Base-by-base conservation (phyloP, 2,329 filamentous ascomycete genomes). In the Balansia obtecta region DNA sequence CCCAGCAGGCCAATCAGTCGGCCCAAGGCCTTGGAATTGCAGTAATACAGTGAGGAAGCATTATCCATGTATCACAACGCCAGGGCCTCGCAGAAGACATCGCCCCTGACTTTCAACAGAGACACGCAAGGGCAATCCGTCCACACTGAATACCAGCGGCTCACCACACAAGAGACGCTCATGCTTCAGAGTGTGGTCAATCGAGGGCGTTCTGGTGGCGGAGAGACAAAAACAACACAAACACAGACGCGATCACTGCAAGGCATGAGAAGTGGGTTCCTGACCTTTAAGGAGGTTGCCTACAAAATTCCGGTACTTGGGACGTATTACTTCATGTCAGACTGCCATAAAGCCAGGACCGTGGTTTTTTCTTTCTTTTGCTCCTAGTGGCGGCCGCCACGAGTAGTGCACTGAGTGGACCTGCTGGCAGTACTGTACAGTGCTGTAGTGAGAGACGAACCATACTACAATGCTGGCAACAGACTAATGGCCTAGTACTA, bases 91-190 rank as follows among this genome's bases (percentile, higher is more conserved):
- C 40, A 30, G 18, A 34, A 7, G 27, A 37, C 46, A 42, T 41
- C 49, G 49, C 39, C 50, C 48, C 48, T 44, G 50, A 50, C 50
- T 40, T 50, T 48, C 52, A 52, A 30, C 46, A 52, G 54, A 52
- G 54, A 54, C 54, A 55, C 52, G 54, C 54, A 55, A 54, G 54
- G 54, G 54, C 45, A 45, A 32, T 11, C 39, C 43, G 33, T 18
- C 22, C 32, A 27, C 10, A 16, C 18, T 16, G 33, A 22, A 48
- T 51, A 33, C 50, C 50, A 49, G 42, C 46, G 42, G 33, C 46
- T 51, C 42, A 30, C 44, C 46, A 22, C 46, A 34, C 46, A 34
- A 13, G 38, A n/a, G 32, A 15, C 30, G 20, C 30, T 42, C 27
- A 48, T 16, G n/a, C n/a, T 39, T 30, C 11, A 20, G 44, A 18